phyloP scores from a whole-genome alignment of 2,329 filamentous ascomycete species.

The Coniochaeta sp. region DNA sequence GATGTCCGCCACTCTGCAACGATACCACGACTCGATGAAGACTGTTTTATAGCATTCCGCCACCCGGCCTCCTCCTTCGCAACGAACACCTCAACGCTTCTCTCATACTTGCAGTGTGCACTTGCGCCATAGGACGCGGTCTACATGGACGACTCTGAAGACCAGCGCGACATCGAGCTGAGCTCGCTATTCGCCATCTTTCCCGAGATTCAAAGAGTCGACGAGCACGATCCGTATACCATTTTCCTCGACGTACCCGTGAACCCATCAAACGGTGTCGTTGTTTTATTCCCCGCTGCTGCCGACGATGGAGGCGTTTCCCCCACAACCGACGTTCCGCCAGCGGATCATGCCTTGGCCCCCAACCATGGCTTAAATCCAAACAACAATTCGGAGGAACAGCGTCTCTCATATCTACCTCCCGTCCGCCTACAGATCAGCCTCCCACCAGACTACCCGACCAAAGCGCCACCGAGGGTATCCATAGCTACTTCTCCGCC shows the following conservation, averaged over 20 bases:
- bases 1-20: neutral
- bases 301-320: conserved; percentile 34
- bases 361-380: conserved; percentile 6
- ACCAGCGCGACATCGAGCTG: conserved; percentile 51
- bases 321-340: conserved; percentile 34
- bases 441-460: conserved; percentile 52
- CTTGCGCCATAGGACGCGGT: neutral
- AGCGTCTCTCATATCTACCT: conserved; percentile 45
- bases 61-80: neutral
- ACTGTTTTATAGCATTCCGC: neutral
- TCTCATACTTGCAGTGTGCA: neutral
- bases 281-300: conserved; percentile 39
- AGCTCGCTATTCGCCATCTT: conserved; percentile 56
- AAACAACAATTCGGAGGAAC: conserved; percentile 30
- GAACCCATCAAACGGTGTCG: conserved; percentile 43
- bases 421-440: conserved; percentile 44
- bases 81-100: neutral
- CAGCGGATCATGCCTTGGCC: conserved; percentile 4
- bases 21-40: neutral
- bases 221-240: conserved; percentile 33
- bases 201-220: conserved; percentile 49
- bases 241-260: conserved; percentile 53
- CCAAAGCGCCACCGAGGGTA: conserved; percentile 40
- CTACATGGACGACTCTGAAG: conserved; percentile 29
- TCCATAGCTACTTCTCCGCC: conserved; percentile 43